A percentile compares a stretch with the other conserved stretches of the same genome.
Evolutionary conservation across 1,284 basidiomycete species (phyloP).

Genomic region (Apiotrichum sp.): DNA sequence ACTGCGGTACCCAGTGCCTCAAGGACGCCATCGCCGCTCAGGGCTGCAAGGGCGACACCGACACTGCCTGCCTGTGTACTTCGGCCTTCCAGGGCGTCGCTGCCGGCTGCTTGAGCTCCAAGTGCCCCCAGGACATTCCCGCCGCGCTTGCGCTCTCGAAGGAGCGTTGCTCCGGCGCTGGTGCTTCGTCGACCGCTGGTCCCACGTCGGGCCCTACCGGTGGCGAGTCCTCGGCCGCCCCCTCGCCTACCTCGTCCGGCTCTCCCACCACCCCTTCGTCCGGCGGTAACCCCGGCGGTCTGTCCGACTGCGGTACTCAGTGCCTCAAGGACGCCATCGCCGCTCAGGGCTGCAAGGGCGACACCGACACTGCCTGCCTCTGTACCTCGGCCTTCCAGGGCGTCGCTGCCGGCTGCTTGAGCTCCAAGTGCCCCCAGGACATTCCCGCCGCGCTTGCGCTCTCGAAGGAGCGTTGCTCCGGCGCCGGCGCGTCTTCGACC

Average conservation of each 20-base stretch:
- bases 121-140: not conserved
- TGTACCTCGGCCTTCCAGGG: not conserved
- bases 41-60: constrained; percentile 2
- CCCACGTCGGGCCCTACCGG: not conserved
- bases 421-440: not conserved
- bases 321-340: not conserved
- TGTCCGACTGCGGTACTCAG: not conserved
- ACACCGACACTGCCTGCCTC: constrained; percentile 6
- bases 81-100: not conserved
- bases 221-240: not conserved
- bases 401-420: not conserved
- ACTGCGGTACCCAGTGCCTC: constrained; percentile 4
- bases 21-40: not conserved
- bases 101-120: not conserved
- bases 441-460: not conserved
- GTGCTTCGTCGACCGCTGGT: not conserved
- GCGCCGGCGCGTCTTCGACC: not conserved
- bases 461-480: not conserved
- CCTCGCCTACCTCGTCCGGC: not conserved
- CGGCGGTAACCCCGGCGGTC: not conserved
- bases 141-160: constrained; percentile 4
- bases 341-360: not conserved
- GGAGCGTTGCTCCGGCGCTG: not conserved
- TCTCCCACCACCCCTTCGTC: not conserved
- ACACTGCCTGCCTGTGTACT: constrained; percentile 2